phyloP scores from a whole-genome alignment of 352 stramenopile genomes.

The Plasmopara halstedii region DNA sequence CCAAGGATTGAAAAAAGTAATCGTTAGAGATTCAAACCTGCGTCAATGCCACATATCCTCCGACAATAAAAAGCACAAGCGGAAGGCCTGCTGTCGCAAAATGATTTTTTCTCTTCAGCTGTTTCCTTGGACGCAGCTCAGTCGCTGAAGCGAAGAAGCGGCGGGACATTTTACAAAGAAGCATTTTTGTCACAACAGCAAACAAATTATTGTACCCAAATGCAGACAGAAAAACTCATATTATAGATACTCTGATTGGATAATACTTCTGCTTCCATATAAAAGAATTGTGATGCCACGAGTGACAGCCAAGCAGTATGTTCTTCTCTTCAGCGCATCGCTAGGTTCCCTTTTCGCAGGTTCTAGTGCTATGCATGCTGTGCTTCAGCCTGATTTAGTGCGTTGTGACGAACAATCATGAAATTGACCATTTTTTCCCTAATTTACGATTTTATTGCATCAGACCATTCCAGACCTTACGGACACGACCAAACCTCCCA shows the following conservation, averaged over 20 bases:
- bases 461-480: constrained; percentile 45
- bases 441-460: neutral
- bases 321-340: constrained; percentile 55
- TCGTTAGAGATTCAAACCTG: constrained; percentile 30
- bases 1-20: neutral
- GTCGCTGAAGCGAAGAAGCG: constrained; percentile 15
- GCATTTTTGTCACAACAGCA: constrained; percentile 10
- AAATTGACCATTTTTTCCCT: neutral
- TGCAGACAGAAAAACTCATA: too few relatives aligned
- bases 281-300: constrained; percentile 36
- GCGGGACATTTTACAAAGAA: constrained; percentile 15
- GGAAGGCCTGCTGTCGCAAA: constrained; percentile 68
- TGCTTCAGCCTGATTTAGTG: constrained; percentile 79
- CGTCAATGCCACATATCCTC: constrained; percentile 63
- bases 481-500: constrained; percentile 7
- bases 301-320: constrained; percentile 68
- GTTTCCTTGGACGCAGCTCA: constrained; percentile 25
- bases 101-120: constrained; percentile 44
- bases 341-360: constrained; percentile 78
- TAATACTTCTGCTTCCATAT: constrained; percentile 9
- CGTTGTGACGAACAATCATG: constrained; percentile 4
- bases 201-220: constrained; percentile 8
- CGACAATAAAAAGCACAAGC: constrained; percentile 77
- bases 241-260: constrained; percentile 20
- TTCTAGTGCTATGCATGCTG: constrained; percentile 74